A percentile compares a stretch with the other conserved stretches of the same genome.
These are phyloP conservation scores for Trichoderma cornu-damae DNA, from an alignment of 2,329 filamentous ascomycete genomes.

Conservation along the genomic window DNA sequence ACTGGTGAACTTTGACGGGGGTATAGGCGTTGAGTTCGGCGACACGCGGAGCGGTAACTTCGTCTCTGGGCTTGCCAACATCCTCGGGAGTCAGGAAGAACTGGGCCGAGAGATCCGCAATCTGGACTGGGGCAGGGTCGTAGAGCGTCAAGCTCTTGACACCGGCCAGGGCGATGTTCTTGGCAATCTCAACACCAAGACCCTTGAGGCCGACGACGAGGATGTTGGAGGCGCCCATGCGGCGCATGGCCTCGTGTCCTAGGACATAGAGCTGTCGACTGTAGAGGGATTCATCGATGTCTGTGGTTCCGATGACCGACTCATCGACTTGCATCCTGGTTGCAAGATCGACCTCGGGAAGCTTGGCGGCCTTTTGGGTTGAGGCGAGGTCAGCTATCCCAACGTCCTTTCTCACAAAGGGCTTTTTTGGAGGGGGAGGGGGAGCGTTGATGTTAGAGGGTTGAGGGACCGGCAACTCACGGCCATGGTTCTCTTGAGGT, in stretches of 20 bases:
- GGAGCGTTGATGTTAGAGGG: not conserved
- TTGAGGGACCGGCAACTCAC: slow-evolving; percentile 40
- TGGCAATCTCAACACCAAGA: slow-evolving; percentile 94
- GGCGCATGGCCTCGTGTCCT: slow-evolving; percentile 88
- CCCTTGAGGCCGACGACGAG: slow-evolving; percentile 89
- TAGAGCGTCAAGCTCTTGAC: slow-evolving; percentile 95
- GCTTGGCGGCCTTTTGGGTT: slow-evolving; percentile 43
- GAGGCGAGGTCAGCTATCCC: not conserved
- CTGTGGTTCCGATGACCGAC: slow-evolving; percentile 48
- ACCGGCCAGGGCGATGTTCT: slow-evolving; percentile 95
- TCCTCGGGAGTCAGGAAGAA: slow-evolving; percentile 90
- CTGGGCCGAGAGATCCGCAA: slow-evolving; percentile 90
- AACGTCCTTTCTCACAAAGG: not conserved
- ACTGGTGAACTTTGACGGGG: slow-evolving; percentile 72
- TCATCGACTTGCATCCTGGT: slow-evolving; percentile 63
- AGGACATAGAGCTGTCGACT: slow-evolving; percentile 68
- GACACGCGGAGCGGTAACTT: slow-evolving; percentile 80
- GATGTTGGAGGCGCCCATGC: slow-evolving; percentile 94
- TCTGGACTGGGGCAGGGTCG: slow-evolving; percentile 77
- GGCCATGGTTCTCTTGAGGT: slow-evolving; percentile 57
- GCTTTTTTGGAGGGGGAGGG: not conserved
- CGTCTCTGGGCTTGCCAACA: slow-evolving; percentile 85
- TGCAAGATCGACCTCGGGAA: slow-evolving; percentile 56
- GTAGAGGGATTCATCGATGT: slow-evolving; percentile 70
- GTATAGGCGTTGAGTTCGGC: slow-evolving; percentile 96